Base-by-base conservation (phyloP, 345 rosid species). In the Lepidium africanum region DNA sequence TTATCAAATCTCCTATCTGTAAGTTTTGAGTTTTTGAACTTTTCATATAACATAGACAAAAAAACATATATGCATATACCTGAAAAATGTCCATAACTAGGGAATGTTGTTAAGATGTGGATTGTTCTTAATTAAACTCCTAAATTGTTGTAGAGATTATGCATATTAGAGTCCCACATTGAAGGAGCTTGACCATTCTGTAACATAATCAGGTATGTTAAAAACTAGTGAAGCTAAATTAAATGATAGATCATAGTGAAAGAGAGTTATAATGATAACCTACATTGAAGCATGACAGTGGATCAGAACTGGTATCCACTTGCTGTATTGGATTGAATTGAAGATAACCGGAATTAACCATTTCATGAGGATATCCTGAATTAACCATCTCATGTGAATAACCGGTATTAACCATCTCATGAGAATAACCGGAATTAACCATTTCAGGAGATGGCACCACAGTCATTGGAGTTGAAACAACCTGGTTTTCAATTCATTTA, bases 151-250 rank as follows among this genome's bases (percentile, higher is more conserved):
- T 81, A 88, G 59, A 83, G 83, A 77, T 82, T 85, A 25, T 82
- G 92, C 36, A 83, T 70, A 70, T 84, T 87, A 61, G 77, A 78
- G 79, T 86, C 86, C 96, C 96, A 94, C 45, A 75, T 65, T 15
- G 84, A 53, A 61, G 82, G 61, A 42, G 83, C 70, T 67, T 82
- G 84, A 40, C 78, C 60, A 73, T 82, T 90, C 93, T 90, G 87
- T 84, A 46, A 63, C 62, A 50, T 10, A 15, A 47, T 23, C 19
- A 17, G 15, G 15, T 12, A 27, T 14, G 4, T 21, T 10, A 25
- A 8, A 10, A 15, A 23, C 67, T 7, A 43, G 5, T 36, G 32
- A 64, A 33, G 9, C 37, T 36, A 32, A 33, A 15, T 17, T 57
- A 17, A 5, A 17, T 16, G 35, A 56, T 37, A 25, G 14, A 15